These are phyloP conservation scores for Elongisporangium anandrum DNA, from an alignment of 352 stramenopile species.

Conservation along the genomic window DNA sequence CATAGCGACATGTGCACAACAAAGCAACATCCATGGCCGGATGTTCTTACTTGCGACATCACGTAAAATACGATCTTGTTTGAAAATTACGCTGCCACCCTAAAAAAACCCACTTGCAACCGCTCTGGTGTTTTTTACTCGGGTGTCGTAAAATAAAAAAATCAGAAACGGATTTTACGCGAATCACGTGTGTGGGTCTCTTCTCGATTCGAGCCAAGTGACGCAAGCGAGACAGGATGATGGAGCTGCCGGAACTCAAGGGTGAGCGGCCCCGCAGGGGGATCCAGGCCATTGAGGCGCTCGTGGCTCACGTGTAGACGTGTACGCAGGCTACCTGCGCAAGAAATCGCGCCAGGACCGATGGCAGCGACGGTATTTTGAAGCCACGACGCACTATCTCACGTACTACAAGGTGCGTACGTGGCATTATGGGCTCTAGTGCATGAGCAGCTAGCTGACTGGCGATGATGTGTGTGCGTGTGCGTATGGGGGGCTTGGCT, in stretches of 20 bases:
- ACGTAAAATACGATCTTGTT: background rate
- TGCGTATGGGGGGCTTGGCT: background rate
- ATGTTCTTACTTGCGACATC: background rate
- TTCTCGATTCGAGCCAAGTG: background rate
- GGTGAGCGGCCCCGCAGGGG: conserved; percentile 18
- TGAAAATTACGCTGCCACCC: background rate
- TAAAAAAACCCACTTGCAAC: background rate
- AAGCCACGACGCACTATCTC: conserved; percentile 96
- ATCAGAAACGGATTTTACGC: background rate
- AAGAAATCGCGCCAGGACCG: conserved; percentile 91
- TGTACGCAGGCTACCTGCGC: conserved; percentile 80
- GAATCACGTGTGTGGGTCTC: background rate
- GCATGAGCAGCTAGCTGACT: background rate
- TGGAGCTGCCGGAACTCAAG: conserved; percentile 83
- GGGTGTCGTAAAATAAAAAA: background rate
- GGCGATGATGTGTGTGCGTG: background rate
- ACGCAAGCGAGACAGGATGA: conserved; percentile 9
- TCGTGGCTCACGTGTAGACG: background rate
- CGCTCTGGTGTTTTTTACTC: background rate
- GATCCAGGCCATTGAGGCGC: background rate
- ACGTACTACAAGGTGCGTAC: conserved; percentile 96
- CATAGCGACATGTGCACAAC: background rate
- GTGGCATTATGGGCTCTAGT: background rate
- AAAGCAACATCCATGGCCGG: background rate
- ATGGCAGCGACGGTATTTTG: conserved; percentile 98